Evolutionary conservation across 1,284 basidiomycete genomes (phyloP).

Genomic region (Neonothopanus nambi): DNA sequence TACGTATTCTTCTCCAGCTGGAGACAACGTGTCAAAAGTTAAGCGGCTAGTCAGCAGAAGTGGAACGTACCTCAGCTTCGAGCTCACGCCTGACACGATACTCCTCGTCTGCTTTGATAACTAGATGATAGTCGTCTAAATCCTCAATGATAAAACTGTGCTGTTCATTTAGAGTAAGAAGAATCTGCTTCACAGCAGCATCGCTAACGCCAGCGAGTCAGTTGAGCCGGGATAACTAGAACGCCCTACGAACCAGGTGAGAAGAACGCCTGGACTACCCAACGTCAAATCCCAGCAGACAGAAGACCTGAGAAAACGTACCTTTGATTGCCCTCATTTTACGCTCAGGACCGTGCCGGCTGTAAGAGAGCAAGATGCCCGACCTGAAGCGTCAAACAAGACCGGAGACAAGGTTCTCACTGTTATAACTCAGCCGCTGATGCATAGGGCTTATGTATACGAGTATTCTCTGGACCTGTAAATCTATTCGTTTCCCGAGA

Average conservation of each 20-base stretch:
- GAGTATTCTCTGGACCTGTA: too few relatives aligned
- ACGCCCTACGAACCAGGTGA: constrained; percentile 62
- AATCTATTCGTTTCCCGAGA: too few relatives aligned
- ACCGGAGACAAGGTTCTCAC: too few relatives aligned
- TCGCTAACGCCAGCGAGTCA: constrained; percentile 56
- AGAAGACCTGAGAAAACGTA: constrained; percentile 25
- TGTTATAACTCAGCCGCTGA: too few relatives aligned
- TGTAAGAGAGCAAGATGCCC: too few relatives aligned
- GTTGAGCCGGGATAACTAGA: neutral
- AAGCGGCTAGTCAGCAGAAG: constrained; percentile 17
- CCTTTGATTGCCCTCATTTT: constrained; percentile 69
- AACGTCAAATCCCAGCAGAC: constrained; percentile 2
- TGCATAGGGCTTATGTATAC: too few relatives aligned
- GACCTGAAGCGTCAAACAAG: too few relatives aligned
- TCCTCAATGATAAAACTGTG: constrained; percentile 84
- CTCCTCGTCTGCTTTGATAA: constrained; percentile 82
- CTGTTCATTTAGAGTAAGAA: constrained; percentile 80
- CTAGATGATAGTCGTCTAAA: constrained; percentile 80
- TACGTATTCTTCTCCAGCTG: constrained; percentile 52
- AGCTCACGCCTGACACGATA: constrained; percentile 71
- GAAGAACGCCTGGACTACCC: constrained; percentile 54
- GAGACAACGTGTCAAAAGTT: neutral
- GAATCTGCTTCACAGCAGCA: constrained; percentile 88
- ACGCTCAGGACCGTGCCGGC: neutral
- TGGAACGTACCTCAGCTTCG: constrained; percentile 68